A percentile compares a stretch with the other conserved stretches of the same genome.
Conservation (phyloP, 2,329 filamentous ascomycete species). For the Fusarium sacchari region DNA sequence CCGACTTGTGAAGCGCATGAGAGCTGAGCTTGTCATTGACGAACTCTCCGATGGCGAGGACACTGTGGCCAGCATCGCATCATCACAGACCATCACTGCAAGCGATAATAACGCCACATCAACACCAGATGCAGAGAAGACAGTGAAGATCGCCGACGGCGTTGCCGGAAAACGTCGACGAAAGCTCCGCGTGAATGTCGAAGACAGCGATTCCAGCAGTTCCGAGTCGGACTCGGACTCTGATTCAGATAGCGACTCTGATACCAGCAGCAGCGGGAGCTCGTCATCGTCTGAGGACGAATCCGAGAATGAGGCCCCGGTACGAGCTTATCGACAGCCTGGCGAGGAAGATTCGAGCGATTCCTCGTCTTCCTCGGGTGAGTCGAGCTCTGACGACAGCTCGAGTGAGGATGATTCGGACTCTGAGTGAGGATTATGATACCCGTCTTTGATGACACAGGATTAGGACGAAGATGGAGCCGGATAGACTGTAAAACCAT, state of each 20-base stretch:
- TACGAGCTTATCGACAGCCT: conserved; percentile 45
- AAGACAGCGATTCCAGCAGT: conserved; percentile 54
- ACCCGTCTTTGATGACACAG: conserved; percentile 7
- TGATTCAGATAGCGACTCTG: conserved; percentile 48
- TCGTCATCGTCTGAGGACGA: conserved; percentile 49
- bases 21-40: conserved; percentile 66
- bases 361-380: conserved; percentile 49
- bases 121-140: conserved; percentile 50
- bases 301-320: conserved; percentile 40
- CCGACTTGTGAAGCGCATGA: conserved; percentile 70
- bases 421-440: conserved; percentile 35
- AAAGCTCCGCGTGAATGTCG: conserved; percentile 61
- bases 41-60: conserved; percentile 63
- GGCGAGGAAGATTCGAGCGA: conserved; percentile 38
- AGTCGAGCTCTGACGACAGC: conserved; percentile 48
- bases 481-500: conserved; percentile 41
- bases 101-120: conserved; percentile 43
- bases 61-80: conserved; percentile 47
- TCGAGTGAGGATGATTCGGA: conserved; percentile 38
- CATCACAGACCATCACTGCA: conserved; percentile 44
- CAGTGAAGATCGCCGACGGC: conserved; percentile 57
- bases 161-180: conserved; percentile 58
- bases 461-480: conserved; percentile 14
- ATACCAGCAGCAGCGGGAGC: conserved; percentile 51
- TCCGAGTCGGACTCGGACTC: conserved; percentile 49